Conservation (phyloP, 179 eudicot species). For the Beta corolliflora region DNA sequence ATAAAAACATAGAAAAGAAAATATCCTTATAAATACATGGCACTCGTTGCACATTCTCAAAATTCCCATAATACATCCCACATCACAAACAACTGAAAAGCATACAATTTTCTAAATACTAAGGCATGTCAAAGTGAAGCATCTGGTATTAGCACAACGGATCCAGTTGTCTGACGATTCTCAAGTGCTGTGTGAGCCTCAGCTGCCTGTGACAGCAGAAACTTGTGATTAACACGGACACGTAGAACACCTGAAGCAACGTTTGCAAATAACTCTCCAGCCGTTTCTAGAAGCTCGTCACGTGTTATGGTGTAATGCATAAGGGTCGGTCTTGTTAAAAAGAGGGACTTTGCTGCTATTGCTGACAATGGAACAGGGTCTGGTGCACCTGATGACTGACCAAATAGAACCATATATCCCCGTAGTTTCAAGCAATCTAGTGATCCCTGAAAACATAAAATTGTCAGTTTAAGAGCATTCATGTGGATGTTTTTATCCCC, state of each 20-base stretch:
- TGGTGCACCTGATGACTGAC: slow-evolving; percentile 82
- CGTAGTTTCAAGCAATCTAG: slow-evolving; percentile 72
- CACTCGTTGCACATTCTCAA: background rate
- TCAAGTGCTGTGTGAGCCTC: slow-evolving; percentile 84
- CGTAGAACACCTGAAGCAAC: slow-evolving; percentile 57
- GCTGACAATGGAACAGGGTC: slow-evolving; percentile 77
- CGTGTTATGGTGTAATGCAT: slow-evolving; percentile 56
- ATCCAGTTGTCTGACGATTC: slow-evolving; percentile 72
- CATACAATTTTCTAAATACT: background rate
- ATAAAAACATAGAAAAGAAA: background rate
- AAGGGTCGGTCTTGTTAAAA: slow-evolving; percentile 63
- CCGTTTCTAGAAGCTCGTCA: slow-evolving; percentile 69
- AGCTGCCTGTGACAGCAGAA: slow-evolving; percentile 73
- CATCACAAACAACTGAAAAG: background rate
- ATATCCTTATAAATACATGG: background rate
- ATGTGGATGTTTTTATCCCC: background rate
- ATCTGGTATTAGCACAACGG: slow-evolving; percentile 86
- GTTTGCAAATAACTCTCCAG: slow-evolving; percentile 70
- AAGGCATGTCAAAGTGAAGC: slow-evolving; percentile 21
- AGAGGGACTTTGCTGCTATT: slow-evolving; percentile 68
- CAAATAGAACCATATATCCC: slow-evolving; percentile 75
- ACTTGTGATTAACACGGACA: slow-evolving; percentile 74
- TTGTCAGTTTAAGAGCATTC: background rate
- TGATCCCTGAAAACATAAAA: slow-evolving; percentile 57
- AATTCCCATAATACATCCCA: background rate